Base-by-base conservation (phyloP, 805 yeast genomes). In the Wickerhamiella hasegawae region DNA sequence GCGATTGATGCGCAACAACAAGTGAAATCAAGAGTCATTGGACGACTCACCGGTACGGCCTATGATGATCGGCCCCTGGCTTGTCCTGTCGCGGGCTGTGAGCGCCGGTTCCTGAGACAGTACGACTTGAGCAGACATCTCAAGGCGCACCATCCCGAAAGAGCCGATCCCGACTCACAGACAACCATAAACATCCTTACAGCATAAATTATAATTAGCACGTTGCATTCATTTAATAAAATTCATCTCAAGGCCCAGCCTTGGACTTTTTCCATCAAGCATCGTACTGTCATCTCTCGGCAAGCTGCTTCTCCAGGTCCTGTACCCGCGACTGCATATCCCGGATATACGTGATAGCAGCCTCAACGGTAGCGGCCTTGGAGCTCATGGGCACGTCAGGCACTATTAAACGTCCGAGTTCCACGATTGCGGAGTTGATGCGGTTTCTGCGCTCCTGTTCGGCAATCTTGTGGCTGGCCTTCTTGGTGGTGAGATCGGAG, bases 401-500 rank as follows among this genome's bases (percentile, higher is more conserved):
- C 0, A 94, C 92, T 17, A 87, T 66, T 41, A 83, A 57, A 8
- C 62, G 47, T 6, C 76, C 75, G 39, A 87, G 60, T 29, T 81
- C 94, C 30, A 71, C 72, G 21, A 87, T 73, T 0, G 96, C 97
- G 37, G 64, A 59, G 54, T 90, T 90, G 76, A 87, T 78, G 42
- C 98, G 65, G 54, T 87, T 85, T 46, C 98, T 69, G 35, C 98
- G 67, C 12, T 94, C 97, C 56, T 90, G 96, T 57, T 87, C 98
- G 1, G 98, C 97, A 12, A 82, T 66, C 53, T 87, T 85, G 56
- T 87, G 98, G 28, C 71, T 70, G 2, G 77, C 70, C 47, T 76
- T 74, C 52, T 78, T 76, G 19, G 59, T 52, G 17, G 60, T 54
- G 35, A 61, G 40, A 29, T 58, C 60, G 5, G 54, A 49, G 21